Evolutionary conservation across 176 grass and related monocot species (phyloP).

Genomic region (Oryza brachyantha): DNA sequence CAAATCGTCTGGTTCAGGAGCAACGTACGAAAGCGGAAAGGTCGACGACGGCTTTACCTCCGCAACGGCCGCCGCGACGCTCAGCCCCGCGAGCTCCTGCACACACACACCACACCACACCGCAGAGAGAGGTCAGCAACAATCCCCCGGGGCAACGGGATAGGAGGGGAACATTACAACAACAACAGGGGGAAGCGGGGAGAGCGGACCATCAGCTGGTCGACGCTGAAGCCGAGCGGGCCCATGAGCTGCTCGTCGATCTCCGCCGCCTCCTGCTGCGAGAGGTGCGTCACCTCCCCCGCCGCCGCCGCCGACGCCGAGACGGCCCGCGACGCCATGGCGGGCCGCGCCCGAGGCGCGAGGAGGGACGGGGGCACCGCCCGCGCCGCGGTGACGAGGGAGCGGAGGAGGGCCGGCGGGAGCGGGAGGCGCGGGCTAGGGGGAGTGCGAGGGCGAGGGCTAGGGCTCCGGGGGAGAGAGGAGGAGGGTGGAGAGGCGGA

Average conservation of each 20-base stretch:
- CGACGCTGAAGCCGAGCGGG: slow-evolving; percentile 72
- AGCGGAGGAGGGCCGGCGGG: background rate
- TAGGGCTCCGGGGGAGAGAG: no score
- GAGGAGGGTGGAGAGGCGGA: no score
- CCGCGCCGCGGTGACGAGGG: background rate
- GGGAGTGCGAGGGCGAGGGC: no score
- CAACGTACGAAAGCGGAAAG: background rate
- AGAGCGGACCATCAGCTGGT: slow-evolving; percentile 80
- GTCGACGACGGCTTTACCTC: slow-evolving; percentile 42
- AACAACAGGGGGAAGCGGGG: background rate
- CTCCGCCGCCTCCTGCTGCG: slow-evolving; percentile 63
- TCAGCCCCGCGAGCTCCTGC: slow-evolving; percentile 88
- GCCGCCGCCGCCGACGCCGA: background rate
- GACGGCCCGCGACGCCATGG: slow-evolving; percentile 43
- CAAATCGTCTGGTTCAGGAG: background rate
- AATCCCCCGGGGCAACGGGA: background rate
- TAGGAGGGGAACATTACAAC: background rate
- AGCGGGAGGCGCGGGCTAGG: background rate
- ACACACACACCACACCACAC: background rate
- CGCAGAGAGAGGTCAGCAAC: background rate
- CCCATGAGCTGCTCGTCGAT: slow-evolving; percentile 95
- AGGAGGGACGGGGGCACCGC: background rate
- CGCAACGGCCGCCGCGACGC: slow-evolving; percentile 59
- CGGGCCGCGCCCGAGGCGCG: background rate
- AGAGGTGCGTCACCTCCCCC: slow-evolving; percentile 57